phyloP scores from a whole-genome alignment of 2,329 filamentous ascomycete genomes.

The Penicillium olsonii region DNA sequence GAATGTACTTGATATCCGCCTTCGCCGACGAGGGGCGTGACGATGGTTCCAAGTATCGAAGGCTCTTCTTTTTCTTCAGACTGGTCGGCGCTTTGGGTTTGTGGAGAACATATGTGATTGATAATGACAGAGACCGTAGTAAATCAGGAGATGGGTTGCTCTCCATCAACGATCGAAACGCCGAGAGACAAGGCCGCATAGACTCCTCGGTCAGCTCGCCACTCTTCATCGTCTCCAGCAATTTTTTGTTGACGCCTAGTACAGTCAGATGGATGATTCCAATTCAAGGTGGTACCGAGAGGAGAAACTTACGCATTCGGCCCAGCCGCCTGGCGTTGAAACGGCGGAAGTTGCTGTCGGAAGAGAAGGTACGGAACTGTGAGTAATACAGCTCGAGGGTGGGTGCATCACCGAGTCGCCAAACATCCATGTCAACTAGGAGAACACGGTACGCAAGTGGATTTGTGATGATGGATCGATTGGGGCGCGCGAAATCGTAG shows the following conservation, averaged over 20 bases:
- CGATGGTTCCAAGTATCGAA: conserved; percentile 35
- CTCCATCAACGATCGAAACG: conserved; percentile 77
- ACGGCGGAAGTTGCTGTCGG: conserved; percentile 86
- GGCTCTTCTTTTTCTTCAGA: conserved; percentile 50
- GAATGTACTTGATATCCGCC: conserved; percentile 37
- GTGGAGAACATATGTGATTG: conserved; percentile 90
- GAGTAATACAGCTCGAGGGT: conserved; percentile 90
- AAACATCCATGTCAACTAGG: conserved; percentile 89
- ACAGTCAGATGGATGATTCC: conserved; percentile 19
- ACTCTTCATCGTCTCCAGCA: conserved; percentile 86
- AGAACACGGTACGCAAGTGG: conserved; percentile 90
- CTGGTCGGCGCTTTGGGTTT: conserved; percentile 50
- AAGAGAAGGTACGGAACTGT: conserved; percentile 84
- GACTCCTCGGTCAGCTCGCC: conserved; percentile 74
- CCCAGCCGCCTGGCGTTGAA: conserved; percentile 87
- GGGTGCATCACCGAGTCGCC: conserved; percentile 74
- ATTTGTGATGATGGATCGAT: conserved; percentile 92
- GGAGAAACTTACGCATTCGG: conserved; percentile 77
- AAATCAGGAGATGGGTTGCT: conserved; percentile 82
- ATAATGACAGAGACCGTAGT: conserved; percentile 82
- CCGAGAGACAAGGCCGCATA: conserved; percentile 72
- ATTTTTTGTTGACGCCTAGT: conserved; percentile 80
- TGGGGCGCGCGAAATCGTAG: conserved; percentile 75
- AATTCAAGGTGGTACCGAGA: neutral
- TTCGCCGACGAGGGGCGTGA: conserved; percentile 37